Base-by-base conservation (phyloP, 2,329 filamentous ascomycete genomes). In the Cordyceps tenuipes region DNA sequence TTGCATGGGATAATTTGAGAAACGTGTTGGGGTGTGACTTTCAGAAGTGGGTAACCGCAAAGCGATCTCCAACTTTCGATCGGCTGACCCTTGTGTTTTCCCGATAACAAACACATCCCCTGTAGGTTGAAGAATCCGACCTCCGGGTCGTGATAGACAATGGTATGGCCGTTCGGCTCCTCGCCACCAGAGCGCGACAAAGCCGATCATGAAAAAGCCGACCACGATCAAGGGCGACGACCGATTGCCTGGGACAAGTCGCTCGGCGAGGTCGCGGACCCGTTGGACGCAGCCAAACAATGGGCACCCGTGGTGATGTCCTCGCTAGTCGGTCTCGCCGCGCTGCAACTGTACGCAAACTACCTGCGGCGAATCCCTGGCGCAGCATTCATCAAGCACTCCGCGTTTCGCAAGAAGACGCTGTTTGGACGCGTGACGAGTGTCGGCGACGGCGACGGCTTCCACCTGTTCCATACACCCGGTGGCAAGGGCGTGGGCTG, bases 361-460 rank as follows among this genome's bases (percentile, higher is more conserved):
- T 94, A 92, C 70, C 77, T 99, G 53, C 88, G 91, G 41, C 89
- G 94, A 57, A 90, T 97, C 61, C 91, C 91, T 4, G 87, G 85
- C 60, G 84, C 90, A 41, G 79, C 82, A 26, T 82, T 91, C 70
- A 88, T 99, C 66, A 84, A 85, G 52, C 88, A 90, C 2, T 77
- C 79, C 12, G 88, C 87, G 69, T 93, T 93, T 70, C 84, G 89
- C 50, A 85, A 79, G 62, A 82, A 89, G 66, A 92, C 84, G 66
- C 70, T 99, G 47, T 88, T 93, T 66, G 94, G 94, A 15, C 83
- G 82, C 63, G 94, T 97, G 47, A 97, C 93, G 13, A 91, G 89
- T 66, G 94, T 99, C 26, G 94, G 95, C 47, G 94, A 99, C 79
- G 95, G 91, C 4, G 94, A 99, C 73, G 93, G 93, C 70, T 97